A percentile compares a stretch with the other conserved stretches of the same genome.
phyloP scores from a whole-genome alignment of 768 basidiomycete genomes.

The Pisolithus sp. region DNA sequence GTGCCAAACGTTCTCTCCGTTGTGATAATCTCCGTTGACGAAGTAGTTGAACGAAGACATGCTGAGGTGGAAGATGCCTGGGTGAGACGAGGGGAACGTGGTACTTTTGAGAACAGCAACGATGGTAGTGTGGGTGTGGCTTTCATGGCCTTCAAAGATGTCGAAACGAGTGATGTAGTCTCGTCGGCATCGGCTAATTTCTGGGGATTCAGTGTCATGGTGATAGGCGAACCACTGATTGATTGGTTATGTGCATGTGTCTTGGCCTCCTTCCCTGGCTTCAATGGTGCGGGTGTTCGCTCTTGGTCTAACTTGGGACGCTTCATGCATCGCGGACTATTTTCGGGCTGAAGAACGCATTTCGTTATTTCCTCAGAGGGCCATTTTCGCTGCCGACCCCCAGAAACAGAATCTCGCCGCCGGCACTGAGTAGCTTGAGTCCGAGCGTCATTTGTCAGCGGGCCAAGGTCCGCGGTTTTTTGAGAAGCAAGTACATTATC shows the following conservation, averaged over 20 bases:
- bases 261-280: not conserved
- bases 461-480: not conserved
- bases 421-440: not conserved
- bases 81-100: not conserved
- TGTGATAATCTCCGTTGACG: not conserved
- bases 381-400: not conserved
- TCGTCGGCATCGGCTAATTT: too few species aligned
- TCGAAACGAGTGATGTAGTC: too few species aligned
- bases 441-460: not conserved
- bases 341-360: not conserved
- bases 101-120: constrained; percentile 11
- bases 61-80: not conserved
- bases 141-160: not conserved
- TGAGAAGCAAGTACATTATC: constrained; percentile 8
- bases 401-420: not conserved
- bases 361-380: not conserved
- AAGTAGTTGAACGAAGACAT: not conserved
- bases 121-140: not conserved
- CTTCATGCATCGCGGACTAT: constrained; percentile 10
- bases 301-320: constrained; percentile 12
- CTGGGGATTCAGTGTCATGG: not conserved
- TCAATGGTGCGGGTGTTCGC: not conserved
- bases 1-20: not conserved
- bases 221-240: not conserved
- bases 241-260: not conserved